Percentiles rank a stretch among this genome's conserved stretches.
Evolutionary conservation across 179 eudicot genomes (phyloP).

Genomic region (Amaranthus tricolor): DNA sequence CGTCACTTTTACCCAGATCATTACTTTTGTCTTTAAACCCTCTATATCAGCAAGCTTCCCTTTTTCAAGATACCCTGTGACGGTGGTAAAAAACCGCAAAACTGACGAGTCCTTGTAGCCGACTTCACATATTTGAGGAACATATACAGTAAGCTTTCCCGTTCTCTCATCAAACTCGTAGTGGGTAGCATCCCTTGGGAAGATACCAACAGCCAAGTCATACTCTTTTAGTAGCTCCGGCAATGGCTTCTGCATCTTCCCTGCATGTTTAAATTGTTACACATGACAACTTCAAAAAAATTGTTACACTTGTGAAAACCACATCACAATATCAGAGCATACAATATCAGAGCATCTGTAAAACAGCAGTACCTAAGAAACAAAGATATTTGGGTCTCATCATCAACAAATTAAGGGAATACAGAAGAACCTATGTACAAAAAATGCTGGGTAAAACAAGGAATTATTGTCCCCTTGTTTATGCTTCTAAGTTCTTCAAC

Average conservation of each 20-base stretch:
- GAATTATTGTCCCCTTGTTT: not conserved
- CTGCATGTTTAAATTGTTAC: conserved; percentile 33
- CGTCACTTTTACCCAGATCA: conserved; percentile 84
- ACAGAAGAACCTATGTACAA: not conserved
- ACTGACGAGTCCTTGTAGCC: conserved; percentile 86
- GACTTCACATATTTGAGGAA: conserved; percentile 82
- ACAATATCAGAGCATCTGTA: not conserved
- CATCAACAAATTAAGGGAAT: not conserved
- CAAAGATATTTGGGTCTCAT: not conserved
- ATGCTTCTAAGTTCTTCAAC: not conserved
- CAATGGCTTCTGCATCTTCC: conserved; percentile 86
- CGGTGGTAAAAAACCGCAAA: conserved; percentile 66
- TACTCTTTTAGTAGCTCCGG: conserved; percentile 80
- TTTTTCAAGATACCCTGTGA: conserved; percentile 79
- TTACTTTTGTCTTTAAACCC: conserved; percentile 83
- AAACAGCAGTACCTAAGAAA: not conserved
- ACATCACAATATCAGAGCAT: not conserved
- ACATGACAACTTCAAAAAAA: too few species aligned
- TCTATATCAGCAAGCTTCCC: conserved; percentile 85
- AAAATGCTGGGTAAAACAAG: not conserved
- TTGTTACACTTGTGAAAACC: too few species aligned
- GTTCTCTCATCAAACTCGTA: conserved; percentile 93
- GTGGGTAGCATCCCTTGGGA: conserved; percentile 90
- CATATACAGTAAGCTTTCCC: conserved; percentile 63
- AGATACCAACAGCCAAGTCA: conserved; percentile 75